These are phyloP conservation scores for Neofusicoccum cordaticola DNA, from an alignment of 2,329 filamentous ascomycete genomes.

Conservation along the genomic window DNA sequence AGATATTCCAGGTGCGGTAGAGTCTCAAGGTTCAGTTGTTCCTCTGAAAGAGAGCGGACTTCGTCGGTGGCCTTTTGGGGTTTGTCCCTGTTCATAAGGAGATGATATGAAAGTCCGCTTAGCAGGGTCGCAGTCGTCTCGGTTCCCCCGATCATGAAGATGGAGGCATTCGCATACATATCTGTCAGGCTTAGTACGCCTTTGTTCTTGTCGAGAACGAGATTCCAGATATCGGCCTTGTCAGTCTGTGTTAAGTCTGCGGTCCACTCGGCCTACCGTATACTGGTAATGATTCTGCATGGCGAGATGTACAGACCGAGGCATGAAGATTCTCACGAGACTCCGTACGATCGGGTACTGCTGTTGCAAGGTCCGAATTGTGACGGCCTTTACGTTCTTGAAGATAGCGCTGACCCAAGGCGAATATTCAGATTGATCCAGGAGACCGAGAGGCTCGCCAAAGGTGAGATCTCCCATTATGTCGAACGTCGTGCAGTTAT, in stretches of 20 bases:
- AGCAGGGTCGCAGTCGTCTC: slow-evolving; percentile 46
- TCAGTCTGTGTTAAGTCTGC: slow-evolving; percentile 23
- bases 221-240: slow-evolving; percentile 36
- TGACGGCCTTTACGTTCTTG: slow-evolving; percentile 21
- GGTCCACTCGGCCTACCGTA: slow-evolving; percentile 22
- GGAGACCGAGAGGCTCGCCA: slow-evolving; percentile 31
- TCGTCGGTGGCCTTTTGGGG: slow-evolving; percentile 30
- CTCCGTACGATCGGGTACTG: background rate
- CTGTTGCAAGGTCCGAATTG: background rate
- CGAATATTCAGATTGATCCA: slow-evolving; percentile 28
- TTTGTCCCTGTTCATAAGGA: slow-evolving; percentile 27
- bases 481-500: slow-evolving; percentile 29
- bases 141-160: slow-evolving; percentile 45
- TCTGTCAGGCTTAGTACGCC: slow-evolving; percentile 29
- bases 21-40: slow-evolving; percentile 35
- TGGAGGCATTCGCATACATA: slow-evolving; percentile 37
- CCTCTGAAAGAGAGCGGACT: slow-evolving; percentile 24
- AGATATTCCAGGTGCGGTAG: slow-evolving; percentile 37
- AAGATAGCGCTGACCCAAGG: slow-evolving; percentile 35
- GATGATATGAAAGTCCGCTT: slow-evolving; percentile 36
- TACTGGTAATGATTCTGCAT: background rate
- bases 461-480: slow-evolving; percentile 35
- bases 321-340: background rate
- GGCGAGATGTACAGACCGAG: background rate
- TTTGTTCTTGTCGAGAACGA: slow-evolving; percentile 28